Percentiles rank a stretch among this genome's conserved stretches.
Evolutionary conservation across 2,329 filamentous ascomycete genomes (phyloP).

Genomic region (Calonectria pseudoturangicola): DNA sequence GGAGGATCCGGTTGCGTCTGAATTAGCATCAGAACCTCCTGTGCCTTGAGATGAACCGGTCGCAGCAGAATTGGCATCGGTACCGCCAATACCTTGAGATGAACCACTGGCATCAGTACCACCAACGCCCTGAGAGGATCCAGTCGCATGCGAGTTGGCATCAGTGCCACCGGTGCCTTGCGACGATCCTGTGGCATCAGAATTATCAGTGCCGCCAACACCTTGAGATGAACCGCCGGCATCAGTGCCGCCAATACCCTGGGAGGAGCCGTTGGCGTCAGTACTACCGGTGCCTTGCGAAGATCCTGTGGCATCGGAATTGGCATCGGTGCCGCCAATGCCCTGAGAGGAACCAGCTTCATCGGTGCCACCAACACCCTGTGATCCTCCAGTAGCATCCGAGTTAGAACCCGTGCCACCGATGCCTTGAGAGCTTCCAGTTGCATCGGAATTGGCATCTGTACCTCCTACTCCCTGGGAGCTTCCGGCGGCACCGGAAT

Average conservation of each 20-base stretch:
- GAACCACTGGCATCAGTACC: too few species aligned
- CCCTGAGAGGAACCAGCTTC: background rate
- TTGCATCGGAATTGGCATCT: background rate
- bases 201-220: background rate
- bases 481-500: background rate
- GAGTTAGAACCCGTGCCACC: background rate
- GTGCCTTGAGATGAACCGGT: background rate
- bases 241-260: background rate
- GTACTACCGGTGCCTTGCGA: background rate
- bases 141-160: background rate
- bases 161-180: background rate
- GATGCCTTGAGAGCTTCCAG: background rate
- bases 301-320: background rate
- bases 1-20: background rate
- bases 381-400: background rate
- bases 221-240: background rate
- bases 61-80: background rate
- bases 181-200: background rate
- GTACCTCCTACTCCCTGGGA: background rate
- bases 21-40: background rate
- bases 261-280: background rate
- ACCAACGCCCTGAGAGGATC: background rate
- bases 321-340: background rate
- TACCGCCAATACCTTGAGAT: too few species aligned
- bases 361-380: background rate